Evolutionary conservation across 1,139 yeast genomes (phyloP), one percentile per base, ranked within the genome.

Genomic region (Sugiyamaella paludigena): DNA sequence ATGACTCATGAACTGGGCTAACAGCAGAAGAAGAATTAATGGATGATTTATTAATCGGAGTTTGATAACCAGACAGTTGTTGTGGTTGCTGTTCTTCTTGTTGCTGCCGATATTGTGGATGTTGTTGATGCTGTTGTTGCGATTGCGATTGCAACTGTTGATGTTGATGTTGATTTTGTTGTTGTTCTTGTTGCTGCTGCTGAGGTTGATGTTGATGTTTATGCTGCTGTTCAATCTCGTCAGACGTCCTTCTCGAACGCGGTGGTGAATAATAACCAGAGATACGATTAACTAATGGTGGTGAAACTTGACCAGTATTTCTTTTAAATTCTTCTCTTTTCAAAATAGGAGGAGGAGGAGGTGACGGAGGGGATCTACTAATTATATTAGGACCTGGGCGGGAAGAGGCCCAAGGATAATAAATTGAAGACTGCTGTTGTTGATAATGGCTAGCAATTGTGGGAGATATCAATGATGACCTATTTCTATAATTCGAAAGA

Each of bases 261-360:
- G 56, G 56, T 7, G 56, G 56, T 2, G 56, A 53, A 39, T 37
- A 51, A 30, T 51, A 51, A 12, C 52, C 53, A 2, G 51, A 30
- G 11, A 43, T 19, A 24, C 40, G 39, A 26, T 12, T 43, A 24
- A 36, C 44, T 3, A 38, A 16, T 5, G 35, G 40, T 26, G 34
- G 46, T 4, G 46, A 34, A n/a, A n/a, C 10, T 36, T 31, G 34
- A 31, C 15, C 12, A 13, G n/a, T n/a, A n/a, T 6, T 6, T 31
- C 5, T n/a, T 13, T 31, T 13, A 13, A 31, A 31, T n/a, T 6
- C 12, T 34, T 39, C 12, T 15, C 29, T 34, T 33, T 16, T 35
- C 15, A 16, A 35, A 35, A 2, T 16, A 33, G 19, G 11, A 19
- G 24, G 13, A 10, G 37, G 29, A 29, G 42, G 42, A 28, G 45